These are phyloP conservation scores for Naganishia vishniacii DNA, from an alignment of 768 basidiomycete genomes.

Conservation along the genomic window DNA sequence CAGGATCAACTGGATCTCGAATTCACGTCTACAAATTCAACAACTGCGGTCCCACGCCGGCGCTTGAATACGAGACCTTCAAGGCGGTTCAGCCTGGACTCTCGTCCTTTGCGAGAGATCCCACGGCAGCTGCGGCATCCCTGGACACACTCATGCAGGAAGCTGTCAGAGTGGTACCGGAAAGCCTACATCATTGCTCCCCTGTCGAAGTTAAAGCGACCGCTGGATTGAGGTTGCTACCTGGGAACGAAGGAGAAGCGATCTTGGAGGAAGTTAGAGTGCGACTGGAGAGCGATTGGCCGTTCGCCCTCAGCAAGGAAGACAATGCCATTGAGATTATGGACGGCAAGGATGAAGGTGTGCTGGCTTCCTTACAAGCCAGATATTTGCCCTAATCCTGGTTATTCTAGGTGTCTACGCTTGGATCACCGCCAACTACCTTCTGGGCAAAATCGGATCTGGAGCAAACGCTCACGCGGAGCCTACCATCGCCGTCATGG, in stretches of 20 bases:
- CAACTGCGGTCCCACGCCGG: slow-evolving; percentile 69
- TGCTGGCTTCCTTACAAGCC: neutral
- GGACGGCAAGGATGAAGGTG: slow-evolving; percentile 86
- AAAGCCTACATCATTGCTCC: slow-evolving; percentile 62
- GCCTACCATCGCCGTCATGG: slow-evolving; percentile 78
- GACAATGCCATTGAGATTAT: slow-evolving; percentile 73
- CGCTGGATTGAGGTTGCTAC: slow-evolving; percentile 74
- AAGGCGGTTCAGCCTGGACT: slow-evolving; percentile 73
- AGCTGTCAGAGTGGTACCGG: slow-evolving; percentile 72
- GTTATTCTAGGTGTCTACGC: slow-evolving; percentile 63
- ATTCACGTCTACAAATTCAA: slow-evolving; percentile 99
- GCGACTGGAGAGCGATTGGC: slow-evolving; percentile 59
- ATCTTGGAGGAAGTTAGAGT: slow-evolving; percentile 70
- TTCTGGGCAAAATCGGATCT: slow-evolving; percentile 66
- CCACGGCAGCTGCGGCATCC: slow-evolving; percentile 67
- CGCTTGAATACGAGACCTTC: slow-evolving; percentile 91
- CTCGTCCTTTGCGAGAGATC: slow-evolving; percentile 58
- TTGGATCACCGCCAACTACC: slow-evolving; percentile 96
- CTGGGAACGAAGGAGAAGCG: slow-evolving; percentile 58
- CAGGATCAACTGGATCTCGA: slow-evolving; percentile 92
- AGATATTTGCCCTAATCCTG: neutral
- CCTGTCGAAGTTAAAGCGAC: slow-evolving; percentile 89
- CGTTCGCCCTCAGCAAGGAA: slow-evolving; percentile 60
- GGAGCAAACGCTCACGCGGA: slow-evolving; percentile 52
- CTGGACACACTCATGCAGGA: slow-evolving; percentile 74